These are phyloP conservation scores for Pontederia crassipes DNA, from an alignment of 176 grass and related monocot genomes.

Conservation along the genomic window DNA sequence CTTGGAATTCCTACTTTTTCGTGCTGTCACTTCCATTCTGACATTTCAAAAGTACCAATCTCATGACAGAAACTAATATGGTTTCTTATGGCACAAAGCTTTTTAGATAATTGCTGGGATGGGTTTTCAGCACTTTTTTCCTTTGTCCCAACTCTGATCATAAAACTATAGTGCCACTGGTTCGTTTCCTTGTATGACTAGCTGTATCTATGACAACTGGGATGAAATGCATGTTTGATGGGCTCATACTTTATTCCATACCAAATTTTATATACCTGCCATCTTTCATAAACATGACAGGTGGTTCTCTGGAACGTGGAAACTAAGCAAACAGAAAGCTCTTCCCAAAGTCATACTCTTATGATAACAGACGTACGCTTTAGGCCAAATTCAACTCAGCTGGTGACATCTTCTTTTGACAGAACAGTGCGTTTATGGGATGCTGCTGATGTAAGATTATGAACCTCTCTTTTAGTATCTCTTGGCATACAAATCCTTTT, in stretches of 20 bases:
- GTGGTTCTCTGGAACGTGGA: conserved; percentile 78
- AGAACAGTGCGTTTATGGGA: conserved; percentile 70
- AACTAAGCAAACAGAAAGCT: conserved; percentile 45
- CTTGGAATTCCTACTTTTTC: too few relatives aligned
- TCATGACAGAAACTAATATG: too few relatives aligned
- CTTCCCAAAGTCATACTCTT: conserved; percentile 50
- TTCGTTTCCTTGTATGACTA: too few relatives aligned
- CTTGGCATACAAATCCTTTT: conserved; percentile 13
- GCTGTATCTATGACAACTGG: not conserved
- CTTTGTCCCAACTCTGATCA: too few relatives aligned
- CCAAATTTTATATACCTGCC: not conserved
- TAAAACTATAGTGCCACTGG: too few relatives aligned
- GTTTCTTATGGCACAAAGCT: too few relatives aligned
- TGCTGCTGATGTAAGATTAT: conserved; percentile 42
- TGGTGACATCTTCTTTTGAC: conserved; percentile 75
- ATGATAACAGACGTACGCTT: conserved; percentile 71
- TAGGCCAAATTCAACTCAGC: conserved; percentile 65
- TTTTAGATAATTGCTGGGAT: too few relatives aligned
- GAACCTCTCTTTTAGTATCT: not conserved
- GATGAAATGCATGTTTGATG: not conserved
- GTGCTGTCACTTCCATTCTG: too few relatives aligned
- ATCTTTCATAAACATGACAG: conserved; percentile 30
- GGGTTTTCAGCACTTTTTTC: too few relatives aligned
- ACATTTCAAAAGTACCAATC: too few relatives aligned
- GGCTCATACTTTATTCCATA: not conserved